phyloP scores from a whole-genome alignment of 2,329 filamentous ascomycete species.

The Rutstroemia sp. region DNA sequence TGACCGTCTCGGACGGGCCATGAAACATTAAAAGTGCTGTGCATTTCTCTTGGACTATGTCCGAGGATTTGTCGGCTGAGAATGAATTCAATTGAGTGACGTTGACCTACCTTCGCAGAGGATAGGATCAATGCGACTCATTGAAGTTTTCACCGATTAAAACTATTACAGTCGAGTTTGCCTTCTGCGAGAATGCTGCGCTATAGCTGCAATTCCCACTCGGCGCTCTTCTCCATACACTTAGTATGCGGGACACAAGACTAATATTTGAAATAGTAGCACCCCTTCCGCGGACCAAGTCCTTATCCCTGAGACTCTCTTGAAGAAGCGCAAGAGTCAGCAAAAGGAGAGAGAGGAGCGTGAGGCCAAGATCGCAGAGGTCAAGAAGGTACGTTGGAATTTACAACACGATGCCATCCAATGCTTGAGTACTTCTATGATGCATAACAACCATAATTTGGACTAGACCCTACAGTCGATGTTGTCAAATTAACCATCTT shows the following conservation, averaged over 20 bases:
- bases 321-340: slow-evolving; percentile 99
- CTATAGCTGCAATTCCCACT: slow-evolving; percentile 86
- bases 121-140: slow-evolving; percentile 19
- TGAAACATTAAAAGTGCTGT: slow-evolving; percentile 22
- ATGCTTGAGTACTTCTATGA: slow-evolving; percentile 52
- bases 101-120: slow-evolving; percentile 16
- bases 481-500: slow-evolving; percentile 99
- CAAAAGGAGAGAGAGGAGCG: slow-evolving; percentile 97
- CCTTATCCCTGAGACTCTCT: slow-evolving; percentile 96
- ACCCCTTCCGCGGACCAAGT: slow-evolving; percentile 93
- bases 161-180: slow-evolving; percentile 69
- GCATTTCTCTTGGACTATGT: slow-evolving; percentile 42
- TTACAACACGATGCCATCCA: slow-evolving; percentile 23
- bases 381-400: slow-evolving; percentile 62
- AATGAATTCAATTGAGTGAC: slow-evolving; percentile 27
- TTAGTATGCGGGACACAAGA: slow-evolving; percentile 59
- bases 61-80: slow-evolving; percentile 76
- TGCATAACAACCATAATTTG: slow-evolving; percentile 75
- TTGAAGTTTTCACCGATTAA: slow-evolving; percentile 64
- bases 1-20: slow-evolving; percentile 17
- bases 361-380: slow-evolving; percentile 71
- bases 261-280: slow-evolving; percentile 74
- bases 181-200: slow-evolving; percentile 85
- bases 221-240: slow-evolving; percentile 65
- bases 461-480: slow-evolving; percentile 85